Conservation (phyloP, 2,329 filamentous ascomycete genomes). For the Pestalotiopsis sp. region DNA sequence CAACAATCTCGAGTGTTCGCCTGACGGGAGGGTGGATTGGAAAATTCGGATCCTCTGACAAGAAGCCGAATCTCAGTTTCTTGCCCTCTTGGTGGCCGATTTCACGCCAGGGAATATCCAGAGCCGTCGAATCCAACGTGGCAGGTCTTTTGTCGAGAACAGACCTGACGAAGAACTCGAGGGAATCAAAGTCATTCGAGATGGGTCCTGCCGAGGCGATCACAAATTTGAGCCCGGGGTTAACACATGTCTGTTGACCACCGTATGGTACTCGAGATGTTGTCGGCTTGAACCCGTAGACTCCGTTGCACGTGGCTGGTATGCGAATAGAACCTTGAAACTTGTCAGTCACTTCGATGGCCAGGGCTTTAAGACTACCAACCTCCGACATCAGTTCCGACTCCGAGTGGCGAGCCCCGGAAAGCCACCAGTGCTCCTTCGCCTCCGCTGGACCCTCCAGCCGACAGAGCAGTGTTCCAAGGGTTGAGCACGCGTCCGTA, state of each 20-base stretch:
- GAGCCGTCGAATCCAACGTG: slow-evolving; percentile 42
- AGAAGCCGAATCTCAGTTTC: slow-evolving; percentile 48
- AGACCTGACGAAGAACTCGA: slow-evolving; percentile 41
- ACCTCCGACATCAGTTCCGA: slow-evolving; percentile 23
- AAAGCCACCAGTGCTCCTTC: slow-evolving; percentile 24
- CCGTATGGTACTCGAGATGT: slow-evolving; percentile 7
- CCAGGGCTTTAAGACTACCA: background rate
- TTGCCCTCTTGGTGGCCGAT: slow-evolving; percentile 19
- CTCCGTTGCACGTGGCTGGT: slow-evolving; percentile 31
- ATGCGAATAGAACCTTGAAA: slow-evolving; percentile 30
- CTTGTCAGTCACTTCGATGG: background rate
- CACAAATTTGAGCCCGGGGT: slow-evolving; percentile 13
- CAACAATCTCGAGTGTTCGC: slow-evolving; percentile 43
- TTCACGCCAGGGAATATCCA: slow-evolving; percentile 48
- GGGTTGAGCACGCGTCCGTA: slow-evolving; percentile 44
- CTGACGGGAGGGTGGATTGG: slow-evolving; percentile 54
- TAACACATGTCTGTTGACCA: background rate
- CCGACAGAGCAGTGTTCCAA: slow-evolving; percentile 31
- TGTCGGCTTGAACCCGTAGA: slow-evolving; percentile 33
- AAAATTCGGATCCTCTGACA: slow-evolving; percentile 47
- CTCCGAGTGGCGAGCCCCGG: slow-evolving; percentile 20
- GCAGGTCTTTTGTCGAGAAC: slow-evolving; percentile 44
- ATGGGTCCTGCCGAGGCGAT: slow-evolving; percentile 43
- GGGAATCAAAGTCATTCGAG: slow-evolving; percentile 41
- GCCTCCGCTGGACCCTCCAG: slow-evolving; percentile 40